Evolutionary conservation across 805 yeast genomes (phyloP), one percentile per base, ranked within the genome.

Genomic region (Komagataella ulmi): DNA sequence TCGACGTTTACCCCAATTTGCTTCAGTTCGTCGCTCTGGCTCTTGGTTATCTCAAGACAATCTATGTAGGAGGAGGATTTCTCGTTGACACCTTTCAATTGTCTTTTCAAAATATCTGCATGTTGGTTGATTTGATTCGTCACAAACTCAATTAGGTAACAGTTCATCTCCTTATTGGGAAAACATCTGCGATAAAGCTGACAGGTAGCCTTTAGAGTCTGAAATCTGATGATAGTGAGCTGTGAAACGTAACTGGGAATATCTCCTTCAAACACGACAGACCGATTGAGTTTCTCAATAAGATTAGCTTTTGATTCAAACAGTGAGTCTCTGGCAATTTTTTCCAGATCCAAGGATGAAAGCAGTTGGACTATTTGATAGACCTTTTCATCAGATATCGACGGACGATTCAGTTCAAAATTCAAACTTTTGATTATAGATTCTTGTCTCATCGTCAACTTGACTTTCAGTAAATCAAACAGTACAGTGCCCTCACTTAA

Each of bases 81-180:
- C 47, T 76, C 68, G 48, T 79, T 73, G 12, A 85, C 78, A 19
- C 84, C 87, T 48, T 79, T 71, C 23, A 90, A 66, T 57, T 85
- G 90, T 52, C 85, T 78, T 49, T 80, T 77, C 57, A 89, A 76
- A 6, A 81, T 65, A 17, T 70, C 67, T 30, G 80, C 79, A 56
- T 85, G 83, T 49, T 71, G 70, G 45, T 77, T 76, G 36, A 86
- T 76, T 62, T 82, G 84, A 10, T 74, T 74, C 52, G 78, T 77
- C 40, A 84, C 77, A 96, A 96, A 88, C 55, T 81, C 80, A n/a
- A 88, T 83, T 17, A 88, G 69, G 57, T 84, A 72, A 44, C 65
- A 65, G 46, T 65, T 58, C 45, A 62, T 60, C 10, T 59, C 66
- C 14, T 51, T 51, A 14, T 59, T 60, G 12, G 68, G 72, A 65